Conservation (phyloP, 2,329 filamentous ascomycete species). For the Phaeophleospora eucalypticola region DNA sequence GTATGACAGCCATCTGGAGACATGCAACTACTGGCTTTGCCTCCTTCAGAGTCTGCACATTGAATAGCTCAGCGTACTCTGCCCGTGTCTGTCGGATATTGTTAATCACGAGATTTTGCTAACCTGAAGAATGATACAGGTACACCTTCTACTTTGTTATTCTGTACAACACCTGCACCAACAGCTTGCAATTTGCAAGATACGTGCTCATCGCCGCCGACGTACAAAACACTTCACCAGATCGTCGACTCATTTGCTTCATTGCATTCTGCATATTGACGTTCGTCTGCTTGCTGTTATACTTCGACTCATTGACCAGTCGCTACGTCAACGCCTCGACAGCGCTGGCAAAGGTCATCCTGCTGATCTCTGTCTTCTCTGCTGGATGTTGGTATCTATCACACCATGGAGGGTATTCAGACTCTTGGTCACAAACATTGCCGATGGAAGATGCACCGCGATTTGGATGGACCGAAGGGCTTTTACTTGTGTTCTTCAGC, state of each 20-base stretch:
- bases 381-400: constrained; percentile 6
- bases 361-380: constrained; percentile 6
- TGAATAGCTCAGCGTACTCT: too few species aligned
- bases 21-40: too few species aligned
- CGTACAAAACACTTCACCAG: background rate
- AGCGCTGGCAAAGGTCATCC: constrained; percentile 10
- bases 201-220: constrained; percentile 8
- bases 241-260: constrained; percentile 7
- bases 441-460: constrained; percentile 3
- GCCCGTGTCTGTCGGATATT: too few species aligned
- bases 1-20: too few species aligned
- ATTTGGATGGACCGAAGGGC: background rate
- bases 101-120: background rate
- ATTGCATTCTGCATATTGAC: constrained; percentile 5
- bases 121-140: background rate
- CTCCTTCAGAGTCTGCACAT: too few species aligned
- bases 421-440: background rate
- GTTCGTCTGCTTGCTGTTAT: constrained; percentile 8
- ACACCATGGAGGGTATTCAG: background rate
- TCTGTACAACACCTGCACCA: constrained; percentile 10
- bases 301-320: constrained; percentile 5
- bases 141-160: constrained; percentile 15
- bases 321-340: constrained; percentile 9
- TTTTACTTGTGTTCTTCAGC: constrained; percentile 12
- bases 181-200: constrained; percentile 11